phyloP scores from a whole-genome alignment of 1,284 basidiomycete species.

The Ceratobasidium sp. region DNA sequence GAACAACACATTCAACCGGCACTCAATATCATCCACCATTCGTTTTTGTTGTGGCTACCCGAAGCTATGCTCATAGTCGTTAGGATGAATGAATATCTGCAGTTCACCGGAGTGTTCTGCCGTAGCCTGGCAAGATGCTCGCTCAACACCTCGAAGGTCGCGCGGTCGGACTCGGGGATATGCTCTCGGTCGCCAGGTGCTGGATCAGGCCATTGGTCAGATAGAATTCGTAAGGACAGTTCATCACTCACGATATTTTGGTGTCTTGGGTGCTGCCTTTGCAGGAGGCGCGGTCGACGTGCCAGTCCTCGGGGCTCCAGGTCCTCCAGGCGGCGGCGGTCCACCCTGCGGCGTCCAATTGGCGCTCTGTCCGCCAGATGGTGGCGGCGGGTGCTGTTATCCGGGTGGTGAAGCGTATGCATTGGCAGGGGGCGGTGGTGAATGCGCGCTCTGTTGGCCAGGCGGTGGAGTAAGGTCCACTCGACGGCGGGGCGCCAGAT shows the following conservation, averaged over 20 bases:
- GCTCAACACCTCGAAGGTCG: conserved; percentile 76
- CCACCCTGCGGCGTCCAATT: too few species aligned
- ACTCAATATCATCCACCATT: conserved; percentile 88
- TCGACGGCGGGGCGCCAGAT: conserved; percentile 55
- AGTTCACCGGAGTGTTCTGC: conserved; percentile 76
- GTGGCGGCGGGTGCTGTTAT: too few species aligned
- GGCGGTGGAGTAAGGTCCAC: conserved; percentile 59
- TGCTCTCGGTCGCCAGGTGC: conserved; percentile 92
- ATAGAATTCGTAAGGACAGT: conserved; percentile 59
- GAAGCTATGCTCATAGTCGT: conserved; percentile 46
- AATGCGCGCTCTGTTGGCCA: conserved; percentile 32
- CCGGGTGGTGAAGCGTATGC: too few species aligned
- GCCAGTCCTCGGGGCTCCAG: too few species aligned
- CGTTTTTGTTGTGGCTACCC: conserved; percentile 82
- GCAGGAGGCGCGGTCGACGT: too few species aligned
- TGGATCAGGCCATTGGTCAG: conserved; percentile 57
- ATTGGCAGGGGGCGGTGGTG: conserved; percentile 39
- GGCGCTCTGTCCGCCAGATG: too few species aligned
- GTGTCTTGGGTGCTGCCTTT: conserved; percentile 56
- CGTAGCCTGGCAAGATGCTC: conserved; percentile 74
- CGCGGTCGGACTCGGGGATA: conserved; percentile 79
- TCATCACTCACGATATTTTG: conserved; percentile 84
- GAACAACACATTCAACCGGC: conserved; percentile 87
- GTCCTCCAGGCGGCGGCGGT: too few species aligned
- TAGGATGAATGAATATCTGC: background rate